These are phyloP conservation scores for Geoglossum glabrum DNA, from an alignment of 495 filamentous ascomycete species.

Conservation along the genomic window DNA sequence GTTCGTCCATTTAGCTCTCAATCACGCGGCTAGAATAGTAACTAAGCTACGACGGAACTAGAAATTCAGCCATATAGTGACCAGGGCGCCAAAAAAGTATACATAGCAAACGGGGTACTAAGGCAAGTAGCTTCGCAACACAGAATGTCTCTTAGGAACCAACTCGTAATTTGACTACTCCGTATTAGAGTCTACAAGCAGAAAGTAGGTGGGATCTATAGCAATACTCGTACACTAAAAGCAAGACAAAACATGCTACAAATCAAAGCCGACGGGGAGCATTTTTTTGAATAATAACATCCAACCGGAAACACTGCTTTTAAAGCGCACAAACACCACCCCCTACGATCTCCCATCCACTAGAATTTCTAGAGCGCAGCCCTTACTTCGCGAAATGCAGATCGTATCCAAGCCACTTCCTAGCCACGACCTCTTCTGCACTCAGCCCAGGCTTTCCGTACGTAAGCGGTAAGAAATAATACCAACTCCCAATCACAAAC, in stretches of 20 bases:
- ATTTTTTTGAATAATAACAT: not conserved
- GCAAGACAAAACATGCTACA: not conserved
- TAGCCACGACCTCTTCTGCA: conserved; percentile 55
- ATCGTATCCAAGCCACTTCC: conserved; percentile 95
- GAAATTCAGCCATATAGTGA: too few species aligned
- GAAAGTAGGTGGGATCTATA: too few species aligned
- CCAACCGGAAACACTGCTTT: not conserved
- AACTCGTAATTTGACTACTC: too few species aligned
- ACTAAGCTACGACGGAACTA: not conserved
- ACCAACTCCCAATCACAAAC: conserved; percentile 56
- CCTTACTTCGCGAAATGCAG: conserved; percentile 92
- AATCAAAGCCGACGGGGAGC: not conserved
- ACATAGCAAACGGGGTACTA: too few species aligned
- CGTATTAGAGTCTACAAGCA: not conserved
- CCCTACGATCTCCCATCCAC: not conserved
- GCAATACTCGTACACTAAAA: not conserved
- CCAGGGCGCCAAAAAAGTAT: too few species aligned
- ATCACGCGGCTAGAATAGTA: too few species aligned
- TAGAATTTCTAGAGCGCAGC: not conserved
- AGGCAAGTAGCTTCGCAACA: too few species aligned
- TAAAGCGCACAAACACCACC: not conserved
- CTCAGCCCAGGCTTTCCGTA: conserved; percentile 87
- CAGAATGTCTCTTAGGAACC: too few species aligned
- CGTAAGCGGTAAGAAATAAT: conserved; percentile 84
- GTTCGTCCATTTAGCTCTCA: not conserved